Evolutionary conservation across 2,329 filamentous ascomycete species (phyloP), one percentile per base, ranked within the genome.

Genomic region (Ophiostoma quercus): DNA sequence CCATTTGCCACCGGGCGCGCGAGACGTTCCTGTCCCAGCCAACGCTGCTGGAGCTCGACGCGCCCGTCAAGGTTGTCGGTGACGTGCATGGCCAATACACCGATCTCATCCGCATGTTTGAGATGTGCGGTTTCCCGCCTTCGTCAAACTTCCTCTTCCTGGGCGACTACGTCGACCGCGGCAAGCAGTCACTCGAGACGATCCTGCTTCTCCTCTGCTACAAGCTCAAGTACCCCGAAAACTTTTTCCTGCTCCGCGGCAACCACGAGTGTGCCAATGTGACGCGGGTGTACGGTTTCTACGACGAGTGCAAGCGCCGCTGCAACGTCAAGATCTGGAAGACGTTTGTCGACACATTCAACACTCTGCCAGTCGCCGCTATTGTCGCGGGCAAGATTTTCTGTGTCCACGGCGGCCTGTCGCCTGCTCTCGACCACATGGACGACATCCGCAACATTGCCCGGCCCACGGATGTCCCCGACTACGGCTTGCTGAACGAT

Each of bases 321-420:
- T 98, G 96, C 84, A 99, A 98, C 83, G 97, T 98, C 85, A 98
- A 98, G 87, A 87, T 98, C 72, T 98, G 94, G 94, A 99, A 99
- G 87, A 98, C 94, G 1, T 98, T 99, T 80, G 97, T 94, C 73
- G 94, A 99, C 80, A 97, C 94, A 86, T 99, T 99, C 88, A 99
- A 99, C 86, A 97, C 93, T 83, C 83, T 98, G 78, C 94, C 94
- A 66, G 98, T 99, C 80, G 95, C 94, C 71, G 94, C 95, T 75
- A 99, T 99, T 82, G 97, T 99, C 76, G 94, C 97, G 78, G 95
- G 97, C 85, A 99, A 98, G 90, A 99, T 99, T 79, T 98, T 99
- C 85, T 97, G 94, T 78, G 97, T 99, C 94, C 95, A 99, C 82
- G 95, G 95, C 79, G 95, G 95, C 78, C 84, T 99, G 77, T 97